Conservation (phyloP, 805 yeast species). For the Candida ovalis region DNA sequence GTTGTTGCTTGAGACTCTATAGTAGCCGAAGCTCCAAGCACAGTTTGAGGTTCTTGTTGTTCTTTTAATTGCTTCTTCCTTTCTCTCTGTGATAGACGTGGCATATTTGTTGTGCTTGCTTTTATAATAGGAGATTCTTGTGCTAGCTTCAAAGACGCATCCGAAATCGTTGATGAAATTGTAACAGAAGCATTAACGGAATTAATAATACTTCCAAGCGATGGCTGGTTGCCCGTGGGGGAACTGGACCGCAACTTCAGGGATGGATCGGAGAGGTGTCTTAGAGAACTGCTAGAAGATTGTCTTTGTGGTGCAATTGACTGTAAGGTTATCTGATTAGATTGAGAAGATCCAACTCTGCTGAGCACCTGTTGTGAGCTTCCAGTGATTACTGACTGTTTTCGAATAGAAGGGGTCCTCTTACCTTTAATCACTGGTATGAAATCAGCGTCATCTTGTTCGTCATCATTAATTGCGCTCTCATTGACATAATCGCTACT, state of each 20-base stretch:
- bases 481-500: constrained; percentile 9
- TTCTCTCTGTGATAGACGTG: constrained; percentile 57
- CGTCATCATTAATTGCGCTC: constrained; percentile 25
- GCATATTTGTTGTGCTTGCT: constrained; percentile 34
- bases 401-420: constrained; percentile 27
- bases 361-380: not conserved
- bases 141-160: not conserved
- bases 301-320: not conserved
- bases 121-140: constrained; percentile 18
- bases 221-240: not conserved
- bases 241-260: not conserved
- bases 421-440: constrained; percentile 31
- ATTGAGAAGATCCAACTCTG: constrained; percentile 3
- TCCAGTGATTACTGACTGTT: constrained; percentile 1
- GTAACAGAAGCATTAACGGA: constrained; percentile 3
- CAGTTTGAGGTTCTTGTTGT: constrained; percentile 6
- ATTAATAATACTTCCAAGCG: constrained; percentile 2
- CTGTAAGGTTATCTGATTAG: constrained; percentile 7
- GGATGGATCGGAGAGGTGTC: constrained; percentile 8
- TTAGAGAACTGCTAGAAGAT: constrained; percentile 2
- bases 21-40: not conserved
- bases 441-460: constrained; percentile 31
- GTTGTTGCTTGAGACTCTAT: not conserved
- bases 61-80: constrained; percentile 42
- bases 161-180: not conserved